A percentile compares a stretch with the other conserved stretches of the same genome.
Conservation (phyloP, 768 basidiomycete genomes). For the Tricholoma saponaceum region DNA sequence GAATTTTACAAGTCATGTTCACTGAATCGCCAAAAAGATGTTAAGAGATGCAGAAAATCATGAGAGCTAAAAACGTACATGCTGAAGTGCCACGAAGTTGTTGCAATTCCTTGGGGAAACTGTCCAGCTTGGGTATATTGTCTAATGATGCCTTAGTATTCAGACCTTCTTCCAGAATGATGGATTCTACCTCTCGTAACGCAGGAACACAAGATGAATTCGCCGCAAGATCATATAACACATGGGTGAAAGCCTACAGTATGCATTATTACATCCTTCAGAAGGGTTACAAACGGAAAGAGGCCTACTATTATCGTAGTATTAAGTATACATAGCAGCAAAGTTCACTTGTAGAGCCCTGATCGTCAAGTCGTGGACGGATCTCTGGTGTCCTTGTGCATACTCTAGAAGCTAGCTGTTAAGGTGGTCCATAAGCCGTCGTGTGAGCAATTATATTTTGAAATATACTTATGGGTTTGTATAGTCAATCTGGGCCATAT, state of each 20-base stretch:
- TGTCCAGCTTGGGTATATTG: slow-evolving; percentile 23
- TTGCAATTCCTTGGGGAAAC: slow-evolving; percentile 31
- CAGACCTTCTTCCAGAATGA: background rate
- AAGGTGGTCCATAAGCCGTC: slow-evolving; percentile 13
- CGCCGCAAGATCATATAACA: slow-evolving; percentile 33
- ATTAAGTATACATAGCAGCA: too few species aligned
- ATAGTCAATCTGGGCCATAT: slow-evolving; percentile 25
- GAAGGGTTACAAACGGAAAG: too few species aligned
- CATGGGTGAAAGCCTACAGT: slow-evolving; percentile 25
- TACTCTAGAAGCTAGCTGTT: slow-evolving; percentile 42
- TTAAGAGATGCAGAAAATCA: slow-evolving; percentile 10
- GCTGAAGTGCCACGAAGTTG: slow-evolving; percentile 23
- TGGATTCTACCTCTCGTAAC: slow-evolving; percentile 37
- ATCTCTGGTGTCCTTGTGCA: slow-evolving; percentile 26
- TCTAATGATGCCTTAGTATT: background rate
- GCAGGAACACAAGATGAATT: slow-evolving; percentile 26
- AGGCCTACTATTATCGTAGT: too few species aligned
- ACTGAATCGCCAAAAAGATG: too few species aligned
- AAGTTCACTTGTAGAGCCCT: slow-evolving; percentile 33
- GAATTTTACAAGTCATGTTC: slow-evolving; percentile 23
- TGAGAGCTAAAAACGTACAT: slow-evolving; percentile 16
- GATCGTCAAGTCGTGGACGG: slow-evolving; percentile 23
- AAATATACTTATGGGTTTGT: slow-evolving; percentile 24
- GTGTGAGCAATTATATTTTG: background rate
- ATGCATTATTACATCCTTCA: too few species aligned